A percentile compares a stretch with the other conserved stretches of the same genome.
Evolutionary conservation across 2,329 filamentous ascomycete genomes (phyloP).

Genomic region (Calonectria henricotiae): DNA sequence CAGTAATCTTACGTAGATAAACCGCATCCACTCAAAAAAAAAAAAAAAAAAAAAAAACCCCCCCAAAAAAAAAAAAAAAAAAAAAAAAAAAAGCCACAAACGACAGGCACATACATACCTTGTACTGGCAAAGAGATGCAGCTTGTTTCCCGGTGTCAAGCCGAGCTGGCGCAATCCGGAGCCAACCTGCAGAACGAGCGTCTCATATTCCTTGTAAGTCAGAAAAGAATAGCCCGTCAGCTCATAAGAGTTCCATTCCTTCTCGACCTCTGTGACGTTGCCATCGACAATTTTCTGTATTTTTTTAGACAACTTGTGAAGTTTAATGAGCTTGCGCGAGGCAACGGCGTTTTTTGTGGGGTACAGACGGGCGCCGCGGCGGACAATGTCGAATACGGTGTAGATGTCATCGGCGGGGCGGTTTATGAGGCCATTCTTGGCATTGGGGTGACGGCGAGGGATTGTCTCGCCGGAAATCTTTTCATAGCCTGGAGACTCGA

Average conservation of each 20-base stretch:
- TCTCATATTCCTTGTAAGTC: conserved; percentile 85
- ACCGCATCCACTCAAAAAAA: no score
- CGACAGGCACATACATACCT: conserved; percentile 66
- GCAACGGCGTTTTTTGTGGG: conserved; percentile 77
- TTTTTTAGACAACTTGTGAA: conserved; percentile 88
- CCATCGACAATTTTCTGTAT: conserved; percentile 90
- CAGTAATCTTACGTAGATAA: no score
- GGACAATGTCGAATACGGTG: conserved; percentile 86
- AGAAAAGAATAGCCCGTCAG: conserved; percentile 82
- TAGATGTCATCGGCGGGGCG: conserved; percentile 78
- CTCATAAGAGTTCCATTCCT: conserved; percentile 93
- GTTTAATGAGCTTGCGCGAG: conserved; percentile 80
- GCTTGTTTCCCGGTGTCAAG: conserved; percentile 74
- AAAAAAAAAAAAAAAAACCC: no score
- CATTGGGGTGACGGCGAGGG: conserved; percentile 80
- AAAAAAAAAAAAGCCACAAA: no score
- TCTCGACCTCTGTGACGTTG: conserved; percentile 83
- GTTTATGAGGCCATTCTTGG: conserved; percentile 79
- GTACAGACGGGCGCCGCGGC: conserved; percentile 75
- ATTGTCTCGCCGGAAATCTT: conserved; percentile 85
- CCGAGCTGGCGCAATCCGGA: conserved; percentile 83
- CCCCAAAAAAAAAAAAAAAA: no score
- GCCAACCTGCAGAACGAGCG: conserved; percentile 78
- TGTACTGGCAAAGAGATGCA: conserved; percentile 88
- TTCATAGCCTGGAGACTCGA: conserved; percentile 78